Evolutionary conservation across 805 yeast species (phyloP).

Genomic region (Metschnikowia picachoensis): DNA sequence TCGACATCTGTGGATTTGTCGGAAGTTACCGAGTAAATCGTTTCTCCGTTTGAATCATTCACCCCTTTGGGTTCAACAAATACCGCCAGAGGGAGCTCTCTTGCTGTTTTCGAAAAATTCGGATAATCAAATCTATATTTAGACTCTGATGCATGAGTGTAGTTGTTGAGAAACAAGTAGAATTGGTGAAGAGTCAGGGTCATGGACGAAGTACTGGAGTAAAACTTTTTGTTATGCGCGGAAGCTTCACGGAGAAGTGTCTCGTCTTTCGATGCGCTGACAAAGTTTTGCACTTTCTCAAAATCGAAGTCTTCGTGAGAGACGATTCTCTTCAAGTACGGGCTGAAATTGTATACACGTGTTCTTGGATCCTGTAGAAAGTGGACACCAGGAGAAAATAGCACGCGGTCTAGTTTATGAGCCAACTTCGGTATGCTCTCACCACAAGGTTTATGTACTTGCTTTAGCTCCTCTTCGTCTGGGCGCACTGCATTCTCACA

Average conservation of each 20-base stretch:
- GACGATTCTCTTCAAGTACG: conserved; percentile 55
- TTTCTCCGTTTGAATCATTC: conserved; percentile 21
- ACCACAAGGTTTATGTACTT: conserved; percentile 20
- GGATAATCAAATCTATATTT: conserved; percentile 31
- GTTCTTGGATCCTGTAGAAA: conserved; percentile 76
- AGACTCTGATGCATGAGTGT: conserved; percentile 14
- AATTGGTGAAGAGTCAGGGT: conserved; percentile 71
- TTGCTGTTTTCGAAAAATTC: conserved; percentile 44
- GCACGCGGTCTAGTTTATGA: conserved; percentile 64
- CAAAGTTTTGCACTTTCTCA: conserved; percentile 50
- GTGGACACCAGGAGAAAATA: conserved; percentile 81
- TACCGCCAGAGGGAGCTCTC: conserved; percentile 44
- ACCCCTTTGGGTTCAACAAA: conserved; percentile 49
- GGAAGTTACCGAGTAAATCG: conserved; percentile 60
- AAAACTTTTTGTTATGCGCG: conserved; percentile 38
- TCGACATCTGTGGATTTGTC: conserved; percentile 69
- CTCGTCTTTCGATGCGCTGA: conserved; percentile 65
- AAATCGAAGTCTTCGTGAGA: conserved; percentile 64
- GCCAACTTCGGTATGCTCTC: conserved; percentile 51
- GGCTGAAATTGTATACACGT: conserved; percentile 63
- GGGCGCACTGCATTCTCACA: background rate
- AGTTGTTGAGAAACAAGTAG: conserved; percentile 61
- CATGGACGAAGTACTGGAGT: conserved; percentile 86
- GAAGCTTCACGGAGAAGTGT: conserved; percentile 47
- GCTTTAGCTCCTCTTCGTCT: conserved; percentile 10